Conservation (phyloP, 2,329 filamentous ascomycete genomes). For the Fusarium bulbicola region DNA sequence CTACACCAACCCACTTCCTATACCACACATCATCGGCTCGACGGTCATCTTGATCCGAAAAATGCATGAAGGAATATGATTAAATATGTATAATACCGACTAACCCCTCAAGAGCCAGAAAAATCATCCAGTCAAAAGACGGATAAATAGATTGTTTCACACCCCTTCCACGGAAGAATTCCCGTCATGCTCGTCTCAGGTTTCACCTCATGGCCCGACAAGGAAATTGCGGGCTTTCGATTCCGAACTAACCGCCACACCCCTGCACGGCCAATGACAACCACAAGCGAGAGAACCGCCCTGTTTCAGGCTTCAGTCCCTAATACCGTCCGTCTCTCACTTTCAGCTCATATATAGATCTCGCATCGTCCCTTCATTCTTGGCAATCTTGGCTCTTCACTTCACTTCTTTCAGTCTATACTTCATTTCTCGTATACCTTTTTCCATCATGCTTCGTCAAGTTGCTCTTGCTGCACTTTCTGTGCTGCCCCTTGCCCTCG, state of each 20-base stretch:
- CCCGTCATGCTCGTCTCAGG: slow-evolving; percentile 15
- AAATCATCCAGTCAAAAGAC: neutral
- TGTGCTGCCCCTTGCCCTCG: slow-evolving; percentile 57
- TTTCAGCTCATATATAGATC: slow-evolving; percentile 16
- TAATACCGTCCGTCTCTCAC: neutral
- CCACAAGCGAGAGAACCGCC: neutral
- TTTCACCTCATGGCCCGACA: slow-evolving; percentile 12
- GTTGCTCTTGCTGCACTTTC: slow-evolving; percentile 56
- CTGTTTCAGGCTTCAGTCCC: slow-evolving; percentile 22
- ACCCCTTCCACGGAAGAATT: slow-evolving; percentile 27
- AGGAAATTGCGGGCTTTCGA: slow-evolving; percentile 16
- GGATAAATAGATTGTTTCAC: slow-evolving; percentile 32
- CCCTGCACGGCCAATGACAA: slow-evolving; percentile 2
- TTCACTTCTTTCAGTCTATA: slow-evolving; percentile 1
- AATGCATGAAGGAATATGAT: neutral
- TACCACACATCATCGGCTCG: neutral
- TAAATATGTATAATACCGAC: neutral
- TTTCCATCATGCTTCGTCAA: slow-evolving; percentile 45
- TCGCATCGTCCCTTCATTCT: neutral
- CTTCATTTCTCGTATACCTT: neutral
- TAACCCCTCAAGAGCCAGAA: neutral
- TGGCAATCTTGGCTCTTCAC: slow-evolving; percentile 7
- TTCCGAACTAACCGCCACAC: slow-evolving; percentile 21
- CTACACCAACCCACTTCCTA: neutral
- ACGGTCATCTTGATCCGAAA: neutral